These are phyloP conservation scores for Pseudogymnoascus sp. DNA, from an alignment of 2,329 filamentous ascomycete species.

Conservation along the genomic window DNA sequence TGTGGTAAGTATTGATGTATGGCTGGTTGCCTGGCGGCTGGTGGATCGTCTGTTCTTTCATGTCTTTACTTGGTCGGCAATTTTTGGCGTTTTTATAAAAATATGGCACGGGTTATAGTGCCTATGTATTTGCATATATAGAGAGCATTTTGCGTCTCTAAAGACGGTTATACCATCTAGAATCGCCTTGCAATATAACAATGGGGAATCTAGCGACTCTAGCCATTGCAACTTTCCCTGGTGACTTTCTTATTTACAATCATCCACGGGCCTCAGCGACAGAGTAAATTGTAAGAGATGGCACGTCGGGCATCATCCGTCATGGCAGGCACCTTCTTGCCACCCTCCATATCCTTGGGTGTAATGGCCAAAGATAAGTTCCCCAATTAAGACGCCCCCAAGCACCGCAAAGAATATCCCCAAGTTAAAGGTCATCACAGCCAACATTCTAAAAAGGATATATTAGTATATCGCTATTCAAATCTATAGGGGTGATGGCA, in stretches of 20 bases:
- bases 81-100: background rate
- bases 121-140: background rate
- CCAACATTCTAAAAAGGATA: slow-evolving; percentile 24
- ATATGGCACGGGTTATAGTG: slow-evolving; percentile 6
- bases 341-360: slow-evolving; percentile 14
- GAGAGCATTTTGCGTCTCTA: background rate
- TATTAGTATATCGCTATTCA: background rate
- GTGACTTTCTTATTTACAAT: background rate
- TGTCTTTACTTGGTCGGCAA: background rate
- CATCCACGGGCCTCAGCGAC: background rate
- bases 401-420: slow-evolving; percentile 28
- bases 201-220: background rate
- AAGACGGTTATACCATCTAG: background rate
- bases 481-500: background rate
- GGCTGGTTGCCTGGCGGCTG: background rate
- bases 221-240: background rate
- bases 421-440: slow-evolving; percentile 29
- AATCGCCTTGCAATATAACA: background rate
- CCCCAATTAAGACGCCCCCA: slow-evolving; percentile 26
- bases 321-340: background rate
- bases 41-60: background rate
- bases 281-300: background rate
- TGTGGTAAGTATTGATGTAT: background rate
- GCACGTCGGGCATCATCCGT: background rate
- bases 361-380: slow-evolving; percentile 26